Percentiles rank a stretch among this genome's conserved stretches.
phyloP scores from a whole-genome alignment of 225 moss, liverwort and hornwort genomes.

The Pseudisothecium myosuroides region DNA sequence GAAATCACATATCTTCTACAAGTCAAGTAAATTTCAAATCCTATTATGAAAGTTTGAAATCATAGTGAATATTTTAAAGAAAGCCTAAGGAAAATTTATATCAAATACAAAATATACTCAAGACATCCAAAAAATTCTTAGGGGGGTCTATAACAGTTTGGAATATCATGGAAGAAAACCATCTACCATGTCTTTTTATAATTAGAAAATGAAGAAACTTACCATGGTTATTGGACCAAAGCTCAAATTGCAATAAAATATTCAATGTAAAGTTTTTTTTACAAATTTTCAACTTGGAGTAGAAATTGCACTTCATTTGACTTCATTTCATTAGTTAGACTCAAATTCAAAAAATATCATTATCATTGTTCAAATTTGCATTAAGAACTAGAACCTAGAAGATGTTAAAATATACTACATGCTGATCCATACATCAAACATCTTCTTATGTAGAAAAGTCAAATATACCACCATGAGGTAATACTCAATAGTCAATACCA shows the following conservation, averaged over 20 bases:
- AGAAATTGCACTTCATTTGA: neutral
- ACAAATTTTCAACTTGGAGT: too few relatives aligned
- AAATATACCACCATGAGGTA: neutral
- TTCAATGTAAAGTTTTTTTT: neutral
- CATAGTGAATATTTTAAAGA: neutral
- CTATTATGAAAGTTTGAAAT: neutral
- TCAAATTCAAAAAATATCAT: neutral
- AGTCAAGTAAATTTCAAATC: neutral
- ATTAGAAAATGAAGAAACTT: neutral
- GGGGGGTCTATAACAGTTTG: fast-evolving
- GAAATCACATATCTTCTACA: neutral
- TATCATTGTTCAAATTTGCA: too few relatives aligned
- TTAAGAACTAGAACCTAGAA: neutral
- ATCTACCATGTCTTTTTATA: neutral
- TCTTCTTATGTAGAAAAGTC: neutral
- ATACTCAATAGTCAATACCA: neutral
- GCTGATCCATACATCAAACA: neutral
- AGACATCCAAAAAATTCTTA: neutral
- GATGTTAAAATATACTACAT: neutral
- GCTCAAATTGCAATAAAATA: neutral
- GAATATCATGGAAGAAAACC: neutral
- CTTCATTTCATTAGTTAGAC: neutral
- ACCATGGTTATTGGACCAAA: too few relatives aligned
- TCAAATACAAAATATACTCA: neutral
- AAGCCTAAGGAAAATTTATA: neutral